phyloP scores from a whole-genome alignment of 257 asterid genomes.

The Handroanthus guayacan region DNA sequence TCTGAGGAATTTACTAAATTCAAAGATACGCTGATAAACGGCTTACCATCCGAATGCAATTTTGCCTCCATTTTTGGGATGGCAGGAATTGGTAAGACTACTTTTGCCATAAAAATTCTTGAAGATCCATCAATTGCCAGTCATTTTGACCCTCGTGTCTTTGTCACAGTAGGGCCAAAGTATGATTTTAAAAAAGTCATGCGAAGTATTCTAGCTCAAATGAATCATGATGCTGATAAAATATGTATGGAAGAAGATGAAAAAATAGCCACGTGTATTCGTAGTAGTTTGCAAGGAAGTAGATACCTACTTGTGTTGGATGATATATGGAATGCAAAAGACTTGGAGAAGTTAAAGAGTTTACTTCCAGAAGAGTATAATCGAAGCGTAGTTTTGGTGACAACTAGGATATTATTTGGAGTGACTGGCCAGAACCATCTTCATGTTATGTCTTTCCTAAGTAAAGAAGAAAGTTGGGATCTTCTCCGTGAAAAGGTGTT shows the following conservation, averaged over 20 bases:
- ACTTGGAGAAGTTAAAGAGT: not conserved
- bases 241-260: not conserved
- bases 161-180: constrained; percentile 14
- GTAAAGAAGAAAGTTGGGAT: constrained; percentile 32
- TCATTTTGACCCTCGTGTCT: not conserved
- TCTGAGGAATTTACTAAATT: not conserved
- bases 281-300: not conserved
- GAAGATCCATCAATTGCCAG: not conserved
- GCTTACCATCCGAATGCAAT: not conserved
- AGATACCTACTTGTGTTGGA: not conserved
- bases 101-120: not conserved
- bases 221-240: not conserved
- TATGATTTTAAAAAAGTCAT: not conserved
- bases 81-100: constrained; percentile 28
- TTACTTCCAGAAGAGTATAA: not conserved
- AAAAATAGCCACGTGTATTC: not conserved
- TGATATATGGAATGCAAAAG: not conserved
- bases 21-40: not conserved
- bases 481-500: not conserved
- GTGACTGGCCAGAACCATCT: not conserved
- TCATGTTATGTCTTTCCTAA: not conserved
- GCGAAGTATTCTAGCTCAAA: not conserved
- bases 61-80: not conserved
- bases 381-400: not conserved
- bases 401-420: not conserved